These are phyloP conservation scores for Fraxinus xanthoxyloides DNA, from an alignment of 305 asterid genomes.

Conservation along the genomic window DNA sequence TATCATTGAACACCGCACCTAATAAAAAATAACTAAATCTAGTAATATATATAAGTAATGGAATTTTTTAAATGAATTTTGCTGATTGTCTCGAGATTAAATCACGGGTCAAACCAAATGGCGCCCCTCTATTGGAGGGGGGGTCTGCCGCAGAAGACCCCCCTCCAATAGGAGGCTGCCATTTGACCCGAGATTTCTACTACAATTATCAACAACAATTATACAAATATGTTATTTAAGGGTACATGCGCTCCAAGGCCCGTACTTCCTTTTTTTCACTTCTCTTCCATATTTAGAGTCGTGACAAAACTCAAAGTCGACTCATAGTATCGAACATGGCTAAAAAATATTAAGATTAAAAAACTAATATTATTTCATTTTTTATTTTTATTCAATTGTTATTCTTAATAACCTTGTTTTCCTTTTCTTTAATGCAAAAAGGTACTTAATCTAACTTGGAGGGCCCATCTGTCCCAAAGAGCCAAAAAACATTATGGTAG, in stretches of 20 bases:
- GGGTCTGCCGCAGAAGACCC: no score
- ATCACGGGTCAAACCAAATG: no score
- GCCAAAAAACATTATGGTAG: conserved; percentile 41
- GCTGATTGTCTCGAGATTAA: no score
- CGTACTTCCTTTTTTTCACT: neutral
- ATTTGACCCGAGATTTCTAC: no score
- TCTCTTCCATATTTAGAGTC: neutral
- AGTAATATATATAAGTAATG: no score
- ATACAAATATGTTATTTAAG: no score
- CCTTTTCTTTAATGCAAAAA: neutral
- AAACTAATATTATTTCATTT: no score
- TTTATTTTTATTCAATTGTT: neutral
- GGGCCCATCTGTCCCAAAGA: conserved; percentile 23
- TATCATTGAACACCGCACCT: neutral
- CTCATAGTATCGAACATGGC: neutral
- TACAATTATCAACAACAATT: no score
- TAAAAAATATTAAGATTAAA: neutral
- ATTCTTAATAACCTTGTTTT: neutral
- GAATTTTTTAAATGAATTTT: no score
- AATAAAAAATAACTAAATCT: no score
- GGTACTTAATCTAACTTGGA: neutral
- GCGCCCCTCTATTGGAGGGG: no score
- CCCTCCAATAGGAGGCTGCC: no score
- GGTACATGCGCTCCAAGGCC: neutral
- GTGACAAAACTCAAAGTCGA: neutral